Percentiles rank a stretch among this genome's conserved stretches.
phyloP scores from a whole-genome alignment of 202 grass and related monocot genomes.

The Hordeum pubiflorum region DNA sequence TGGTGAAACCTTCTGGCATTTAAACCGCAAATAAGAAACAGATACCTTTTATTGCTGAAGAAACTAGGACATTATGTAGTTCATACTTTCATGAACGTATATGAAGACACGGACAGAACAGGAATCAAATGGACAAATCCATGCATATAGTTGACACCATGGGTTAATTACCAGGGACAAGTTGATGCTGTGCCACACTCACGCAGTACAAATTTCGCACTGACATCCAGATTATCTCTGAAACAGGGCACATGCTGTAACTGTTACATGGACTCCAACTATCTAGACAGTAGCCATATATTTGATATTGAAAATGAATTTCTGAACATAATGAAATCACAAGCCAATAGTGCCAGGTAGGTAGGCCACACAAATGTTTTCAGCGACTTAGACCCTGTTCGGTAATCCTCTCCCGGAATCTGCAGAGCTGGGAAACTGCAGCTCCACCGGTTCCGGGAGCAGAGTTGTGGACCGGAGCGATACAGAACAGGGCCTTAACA shows the following conservation, averaged over 20 bases:
- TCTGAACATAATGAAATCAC: not conserved
- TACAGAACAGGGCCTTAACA: too few species aligned
- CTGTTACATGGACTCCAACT: too few species aligned
- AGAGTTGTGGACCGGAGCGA: too few species aligned
- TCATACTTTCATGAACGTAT: not conserved
- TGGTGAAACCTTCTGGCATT: not conserved
- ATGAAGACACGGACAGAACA: not conserved
- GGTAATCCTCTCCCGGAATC: too few species aligned
- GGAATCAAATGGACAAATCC: not conserved
- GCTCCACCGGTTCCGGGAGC: too few species aligned
- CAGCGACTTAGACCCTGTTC: too few species aligned
- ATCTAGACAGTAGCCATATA: too few species aligned
- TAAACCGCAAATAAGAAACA: not conserved
- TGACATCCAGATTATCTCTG: not conserved
- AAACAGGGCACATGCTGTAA: not conserved
- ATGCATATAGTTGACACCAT: not conserved
- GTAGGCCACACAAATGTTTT: not conserved
- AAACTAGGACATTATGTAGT: not conserved
- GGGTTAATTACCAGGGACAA: not conserved
- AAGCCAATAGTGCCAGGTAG: not conserved
- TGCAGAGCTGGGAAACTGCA: too few species aligned
- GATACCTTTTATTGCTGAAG: not conserved
- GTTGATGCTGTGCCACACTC: not conserved
- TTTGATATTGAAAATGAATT: too few species aligned
- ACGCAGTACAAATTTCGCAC: not conserved